Percentiles rank a stretch among this genome's conserved stretches.
These are phyloP conservation scores for Saccharum spontaneum DNA, from an alignment of 176 grass and related monocot genomes.

Conservation along the genomic window DNA sequence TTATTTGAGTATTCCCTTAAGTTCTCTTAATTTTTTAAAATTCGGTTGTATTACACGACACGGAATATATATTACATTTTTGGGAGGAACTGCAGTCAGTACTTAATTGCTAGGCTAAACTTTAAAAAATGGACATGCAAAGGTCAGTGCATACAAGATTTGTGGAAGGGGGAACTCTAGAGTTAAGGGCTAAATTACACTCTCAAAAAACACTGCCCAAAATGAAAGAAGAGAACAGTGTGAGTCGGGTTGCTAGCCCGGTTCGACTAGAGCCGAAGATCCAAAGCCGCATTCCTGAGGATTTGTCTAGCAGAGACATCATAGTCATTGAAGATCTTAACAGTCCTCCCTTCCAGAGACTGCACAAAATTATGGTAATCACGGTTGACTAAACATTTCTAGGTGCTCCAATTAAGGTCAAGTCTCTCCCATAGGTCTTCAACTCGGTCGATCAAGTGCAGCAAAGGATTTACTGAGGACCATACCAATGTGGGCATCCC, in stretches of 20 bases:
- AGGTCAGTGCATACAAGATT: no score
- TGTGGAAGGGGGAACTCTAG: no score
- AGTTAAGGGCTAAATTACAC: no score
- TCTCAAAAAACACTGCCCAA: background rate
- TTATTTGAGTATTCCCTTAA: background rate
- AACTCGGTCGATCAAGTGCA: background rate
- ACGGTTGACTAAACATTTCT: background rate
- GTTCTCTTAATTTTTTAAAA: background rate
- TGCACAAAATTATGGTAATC: background rate
- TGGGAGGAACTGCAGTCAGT: no score
- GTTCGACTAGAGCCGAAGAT: background rate
- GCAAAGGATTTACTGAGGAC: no score
- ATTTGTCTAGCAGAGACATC: background rate
- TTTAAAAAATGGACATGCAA: no score
- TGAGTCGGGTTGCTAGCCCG: background rate
- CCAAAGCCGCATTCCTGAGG: background rate
- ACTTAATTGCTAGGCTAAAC: no score
- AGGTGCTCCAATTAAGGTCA: background rate
- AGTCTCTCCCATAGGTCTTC: background rate
- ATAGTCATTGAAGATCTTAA: background rate
- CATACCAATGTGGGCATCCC: no score
- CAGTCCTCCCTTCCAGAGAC: background rate
- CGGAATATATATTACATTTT: no score
- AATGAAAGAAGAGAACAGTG: background rate
- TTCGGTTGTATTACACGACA: background rate